phyloP scores from a whole-genome alignment of 2,329 filamentous ascomycete species.

The Phoma sp. region DNA sequence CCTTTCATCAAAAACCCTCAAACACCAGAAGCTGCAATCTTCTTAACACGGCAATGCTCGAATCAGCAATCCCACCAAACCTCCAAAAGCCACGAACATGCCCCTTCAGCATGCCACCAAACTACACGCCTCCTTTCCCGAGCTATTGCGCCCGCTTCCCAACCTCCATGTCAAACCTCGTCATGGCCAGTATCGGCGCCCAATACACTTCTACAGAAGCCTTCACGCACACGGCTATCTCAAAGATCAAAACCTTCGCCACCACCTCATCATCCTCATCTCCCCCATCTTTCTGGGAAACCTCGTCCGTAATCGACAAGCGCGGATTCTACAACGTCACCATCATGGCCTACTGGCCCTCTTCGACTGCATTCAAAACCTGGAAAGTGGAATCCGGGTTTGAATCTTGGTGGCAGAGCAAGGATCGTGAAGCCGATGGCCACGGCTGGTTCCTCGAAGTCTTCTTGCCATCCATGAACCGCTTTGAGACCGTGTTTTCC shows the following conservation, averaged over 20 bases:
- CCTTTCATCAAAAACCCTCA: not conserved
- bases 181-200: conserved; percentile 45
- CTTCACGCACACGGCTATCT: conserved; percentile 12
- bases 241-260: conserved; percentile 23
- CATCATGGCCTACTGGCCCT: conserved; percentile 50
- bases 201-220: conserved; percentile 24
- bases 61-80: conserved; percentile 32
- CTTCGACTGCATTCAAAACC: conserved; percentile 28
- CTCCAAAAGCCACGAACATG: conserved; percentile 25
- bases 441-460: conserved; percentile 54
- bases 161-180: conserved; percentile 35
- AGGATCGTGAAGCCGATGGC: conserved; percentile 30
- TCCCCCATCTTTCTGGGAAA: conserved; percentile 40
- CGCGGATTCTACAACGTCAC: conserved; percentile 44
- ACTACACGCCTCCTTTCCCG: conserved; percentile 40
- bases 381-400: conserved; percentile 49
- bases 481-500: conserved; percentile 54
- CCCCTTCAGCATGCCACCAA: conserved; percentile 25
- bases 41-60: conserved; percentile 21
- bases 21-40: not conserved
- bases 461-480: conserved; percentile 51
- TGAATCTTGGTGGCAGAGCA: conserved; percentile 46
- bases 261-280: conserved; percentile 5
- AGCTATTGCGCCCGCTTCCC: conserved; percentile 45
- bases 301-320: conserved; percentile 38